Evolutionary conservation across 305 asterid genomes (phyloP).

Genomic region (Fraxinus baroniana): DNA sequence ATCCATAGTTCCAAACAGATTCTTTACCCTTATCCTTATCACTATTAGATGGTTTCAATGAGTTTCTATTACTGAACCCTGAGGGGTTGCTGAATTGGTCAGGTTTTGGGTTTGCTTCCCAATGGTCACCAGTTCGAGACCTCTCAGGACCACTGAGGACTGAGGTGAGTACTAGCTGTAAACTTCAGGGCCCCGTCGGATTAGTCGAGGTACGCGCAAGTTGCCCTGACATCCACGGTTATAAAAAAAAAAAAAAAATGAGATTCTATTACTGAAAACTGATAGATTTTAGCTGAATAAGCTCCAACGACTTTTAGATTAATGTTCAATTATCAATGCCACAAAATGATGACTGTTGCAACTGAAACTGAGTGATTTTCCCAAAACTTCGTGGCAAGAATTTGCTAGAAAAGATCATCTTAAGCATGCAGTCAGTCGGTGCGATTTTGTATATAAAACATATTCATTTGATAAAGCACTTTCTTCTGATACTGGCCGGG

Average conservation of each 20-base stretch:
- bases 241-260: too few species aligned
- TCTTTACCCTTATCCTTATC: neutral
- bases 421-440: neutral
- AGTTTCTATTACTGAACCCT: too few species aligned
- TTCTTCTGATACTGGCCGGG: neutral
- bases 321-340: neutral
- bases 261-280: neutral
- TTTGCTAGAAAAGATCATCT: neutral
- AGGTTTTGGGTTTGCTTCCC: too few species aligned
- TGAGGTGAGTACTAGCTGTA: too few species aligned
- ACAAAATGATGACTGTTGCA: neutral
- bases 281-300: neutral
- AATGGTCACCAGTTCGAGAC: too few species aligned
- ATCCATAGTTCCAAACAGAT: neutral
- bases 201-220: too few species aligned
- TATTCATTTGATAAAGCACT: neutral
- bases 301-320: neutral
- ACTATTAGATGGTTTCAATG: neutral
- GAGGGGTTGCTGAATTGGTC: too few species aligned
- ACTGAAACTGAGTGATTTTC: neutral
- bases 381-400: neutral
- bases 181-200: too few species aligned
- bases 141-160: too few species aligned
- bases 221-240: too few species aligned
- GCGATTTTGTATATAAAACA: neutral